phyloP scores from a whole-genome alignment of 148 eudicot species.

The Cornus florida region DNA sequence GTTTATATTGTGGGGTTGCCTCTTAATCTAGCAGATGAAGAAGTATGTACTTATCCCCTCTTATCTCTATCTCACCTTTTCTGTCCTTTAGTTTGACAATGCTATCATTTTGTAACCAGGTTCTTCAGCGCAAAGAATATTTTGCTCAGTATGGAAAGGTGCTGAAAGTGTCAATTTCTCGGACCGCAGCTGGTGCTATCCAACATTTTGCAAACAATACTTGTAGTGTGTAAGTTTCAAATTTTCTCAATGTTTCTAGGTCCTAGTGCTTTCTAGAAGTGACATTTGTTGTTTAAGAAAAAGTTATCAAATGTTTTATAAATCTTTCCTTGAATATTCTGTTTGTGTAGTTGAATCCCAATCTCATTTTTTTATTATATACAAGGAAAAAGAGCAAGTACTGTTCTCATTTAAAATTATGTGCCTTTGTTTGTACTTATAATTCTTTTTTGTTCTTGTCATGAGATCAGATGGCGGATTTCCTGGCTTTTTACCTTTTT shows the following conservation, averaged over 20 bases:
- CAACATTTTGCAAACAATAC: constrained; percentile 92
- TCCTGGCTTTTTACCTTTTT: not conserved
- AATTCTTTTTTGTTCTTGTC: not conserved
- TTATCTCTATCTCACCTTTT: constrained; percentile 10
- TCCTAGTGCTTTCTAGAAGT: not conserved
- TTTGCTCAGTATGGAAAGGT: constrained; percentile 94
- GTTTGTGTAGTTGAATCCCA: not conserved
- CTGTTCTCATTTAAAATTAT: not conserved
- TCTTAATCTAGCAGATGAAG: constrained; percentile 87
- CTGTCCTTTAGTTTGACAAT: not conserved
- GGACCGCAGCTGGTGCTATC: constrained; percentile 88
- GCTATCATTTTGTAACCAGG: constrained; percentile 44
- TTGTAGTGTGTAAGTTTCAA: constrained; percentile 92
- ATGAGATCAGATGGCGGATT: not conserved
- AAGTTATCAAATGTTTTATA: not conserved
- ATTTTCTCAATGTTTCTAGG: not conserved
- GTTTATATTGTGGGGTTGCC: constrained; percentile 96
- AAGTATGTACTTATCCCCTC: constrained; percentile 42
- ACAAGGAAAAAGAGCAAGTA: not conserved
- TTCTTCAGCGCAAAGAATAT: constrained; percentile 77
- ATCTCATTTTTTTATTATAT: not conserved
- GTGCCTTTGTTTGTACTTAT: not conserved
- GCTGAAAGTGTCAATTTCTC: constrained; percentile 90
- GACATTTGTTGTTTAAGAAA: not conserved
- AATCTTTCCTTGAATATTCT: not conserved